Percentiles rank a stretch among this genome's conserved stretches.
These are phyloP conservation scores for Leccinum ponderosum DNA, from an alignment of 1,284 basidiomycete genomes.

Conservation along the genomic window DNA sequence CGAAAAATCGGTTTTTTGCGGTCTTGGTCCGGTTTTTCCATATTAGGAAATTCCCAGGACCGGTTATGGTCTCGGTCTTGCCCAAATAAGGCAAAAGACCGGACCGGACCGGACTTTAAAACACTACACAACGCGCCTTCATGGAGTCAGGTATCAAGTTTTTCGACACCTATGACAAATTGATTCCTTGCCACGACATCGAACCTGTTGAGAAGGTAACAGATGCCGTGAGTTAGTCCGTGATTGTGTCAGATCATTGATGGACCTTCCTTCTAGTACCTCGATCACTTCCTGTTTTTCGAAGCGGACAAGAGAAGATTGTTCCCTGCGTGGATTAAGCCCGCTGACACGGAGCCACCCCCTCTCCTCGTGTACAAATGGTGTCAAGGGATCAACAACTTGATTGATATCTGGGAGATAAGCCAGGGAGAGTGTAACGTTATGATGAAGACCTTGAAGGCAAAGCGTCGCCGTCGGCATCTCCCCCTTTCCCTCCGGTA, in stretches of 20 bases:
- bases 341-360: slow-evolving; percentile 93
- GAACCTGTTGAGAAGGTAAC: slow-evolving; percentile 99
- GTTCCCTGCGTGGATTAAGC: slow-evolving; percentile 98
- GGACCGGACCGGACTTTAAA: too few species aligned
- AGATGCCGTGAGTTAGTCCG: slow-evolving; percentile 67
- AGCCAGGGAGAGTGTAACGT: slow-evolving; percentile 95
- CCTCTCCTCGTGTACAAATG: slow-evolving; percentile 97
- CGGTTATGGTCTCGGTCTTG: too few species aligned
- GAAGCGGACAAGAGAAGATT: slow-evolving; percentile 96
- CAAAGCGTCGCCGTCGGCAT: too few species aligned
- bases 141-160: slow-evolving; percentile 97
- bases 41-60: too few species aligned
- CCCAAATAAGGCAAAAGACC: too few species aligned
- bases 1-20: too few species aligned
- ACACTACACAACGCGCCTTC: slow-evolving; percentile 96
- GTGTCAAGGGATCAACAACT: slow-evolving; percentile 93
- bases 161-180: slow-evolving; percentile 95
- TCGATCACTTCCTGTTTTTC: slow-evolving; percentile 89
- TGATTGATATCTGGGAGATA: slow-evolving; percentile 96
- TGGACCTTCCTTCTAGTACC: slow-evolving; percentile 52
- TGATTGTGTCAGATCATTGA: slow-evolving; percentile 11
- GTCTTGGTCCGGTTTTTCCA: too few species aligned
- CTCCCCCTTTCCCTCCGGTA: too few species aligned
- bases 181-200: slow-evolving; percentile 97
- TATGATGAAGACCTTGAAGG: slow-evolving; percentile 46